Conservation (phyloP, 805 yeast species). For the Candida hispaniensis region DNA sequence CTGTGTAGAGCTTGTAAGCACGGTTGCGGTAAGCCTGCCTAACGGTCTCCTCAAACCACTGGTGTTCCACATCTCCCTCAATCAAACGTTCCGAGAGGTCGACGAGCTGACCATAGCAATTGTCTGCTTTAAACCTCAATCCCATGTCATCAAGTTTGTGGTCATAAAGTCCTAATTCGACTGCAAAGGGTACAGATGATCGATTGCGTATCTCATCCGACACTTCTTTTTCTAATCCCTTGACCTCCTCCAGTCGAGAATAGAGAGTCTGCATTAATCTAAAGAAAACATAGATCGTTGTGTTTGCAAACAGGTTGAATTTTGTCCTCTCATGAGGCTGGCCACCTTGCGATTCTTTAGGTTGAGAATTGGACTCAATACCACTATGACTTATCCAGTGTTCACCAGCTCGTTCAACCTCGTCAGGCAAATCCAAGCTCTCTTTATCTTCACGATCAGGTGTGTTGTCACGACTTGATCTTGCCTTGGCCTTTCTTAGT, state of each 20-base stretch:
- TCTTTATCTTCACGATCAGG: conserved; percentile 16
- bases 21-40: conserved; percentile 91
- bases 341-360: conserved; percentile 19
- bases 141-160: conserved; percentile 76
- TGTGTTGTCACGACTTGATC: conserved; percentile 5
- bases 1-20: conserved; percentile 85
- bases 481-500: conserved; percentile 13
- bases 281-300: conserved; percentile 80
- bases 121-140: conserved; percentile 41
- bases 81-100: conserved; percentile 62
- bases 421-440: conserved; percentile 20
- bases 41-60: conserved; percentile 87
- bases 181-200: conserved; percentile 52
- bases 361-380: conserved; percentile 32
- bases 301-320: conserved; percentile 76
- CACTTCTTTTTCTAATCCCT: conserved; percentile 57
- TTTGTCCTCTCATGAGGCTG: conserved; percentile 31
- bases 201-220: conserved; percentile 53
- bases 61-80: conserved; percentile 86
- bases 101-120: conserved; percentile 62
- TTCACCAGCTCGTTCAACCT: conserved; percentile 39
- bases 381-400: too few relatives aligned
- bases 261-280: conserved; percentile 75
- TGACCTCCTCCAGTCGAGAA: conserved; percentile 69
- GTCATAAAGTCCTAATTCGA: conserved; percentile 70